These are phyloP conservation scores for Fusarium pininemorale DNA, from an alignment of 2,329 filamentous ascomycete genomes.

Conservation along the genomic window DNA sequence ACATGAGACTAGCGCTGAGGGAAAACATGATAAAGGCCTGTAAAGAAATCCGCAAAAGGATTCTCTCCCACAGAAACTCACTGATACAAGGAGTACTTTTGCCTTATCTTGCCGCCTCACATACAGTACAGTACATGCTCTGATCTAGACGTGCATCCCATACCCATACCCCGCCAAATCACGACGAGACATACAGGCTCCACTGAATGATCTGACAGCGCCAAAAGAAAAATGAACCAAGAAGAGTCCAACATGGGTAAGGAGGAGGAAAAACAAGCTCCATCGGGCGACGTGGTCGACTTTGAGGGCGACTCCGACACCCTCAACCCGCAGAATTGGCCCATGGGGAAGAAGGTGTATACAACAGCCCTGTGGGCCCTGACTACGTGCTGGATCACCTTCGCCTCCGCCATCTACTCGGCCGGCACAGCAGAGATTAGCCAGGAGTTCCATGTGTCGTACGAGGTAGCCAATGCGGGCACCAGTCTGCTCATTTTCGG, in stretches of 20 bases:
- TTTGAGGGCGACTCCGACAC: background rate
- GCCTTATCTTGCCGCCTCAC: background rate
- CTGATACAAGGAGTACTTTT: background rate
- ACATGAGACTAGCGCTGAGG: background rate
- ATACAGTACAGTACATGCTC: background rate
- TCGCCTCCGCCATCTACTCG: conserved; percentile 1
- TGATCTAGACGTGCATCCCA: background rate
- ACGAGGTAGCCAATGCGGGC: conserved; percentile 10
- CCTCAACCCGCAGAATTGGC: background rate
- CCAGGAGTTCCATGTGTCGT: background rate
- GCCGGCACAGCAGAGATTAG: conserved; percentile 11
- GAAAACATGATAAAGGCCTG: background rate
- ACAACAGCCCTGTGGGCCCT: background rate
- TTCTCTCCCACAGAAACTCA: background rate
- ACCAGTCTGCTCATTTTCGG: conserved; percentile 17
- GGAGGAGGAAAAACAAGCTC: background rate
- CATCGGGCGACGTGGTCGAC: background rate
- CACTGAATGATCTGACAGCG: background rate
- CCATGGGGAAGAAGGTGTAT: background rate
- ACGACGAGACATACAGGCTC: background rate
- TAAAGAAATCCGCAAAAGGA: background rate
- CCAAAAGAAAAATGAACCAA: background rate
- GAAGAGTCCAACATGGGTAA: background rate
- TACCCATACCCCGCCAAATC: background rate
- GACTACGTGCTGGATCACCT: background rate